phyloP scores from a whole-genome alignment of 352 stramenopile species.

The Phytophthora kernoviae region DNA sequence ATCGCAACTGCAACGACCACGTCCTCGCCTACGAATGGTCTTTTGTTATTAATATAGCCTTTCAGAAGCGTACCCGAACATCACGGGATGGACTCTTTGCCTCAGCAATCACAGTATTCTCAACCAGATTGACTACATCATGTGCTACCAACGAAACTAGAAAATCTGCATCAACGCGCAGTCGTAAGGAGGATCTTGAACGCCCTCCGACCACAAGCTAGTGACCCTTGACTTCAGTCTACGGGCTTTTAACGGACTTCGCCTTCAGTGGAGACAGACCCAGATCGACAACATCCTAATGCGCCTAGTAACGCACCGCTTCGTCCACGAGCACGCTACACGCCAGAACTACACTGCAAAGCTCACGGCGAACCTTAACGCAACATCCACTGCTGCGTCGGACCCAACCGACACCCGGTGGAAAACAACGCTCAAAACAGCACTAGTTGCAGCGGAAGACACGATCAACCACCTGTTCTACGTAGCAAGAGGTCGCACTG shows the following conservation, averaged over 20 bases:
- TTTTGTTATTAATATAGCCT: conserved; percentile 13
- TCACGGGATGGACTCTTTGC: conserved; percentile 13
- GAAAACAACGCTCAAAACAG: conserved; percentile 3
- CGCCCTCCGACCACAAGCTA: conserved; percentile 13
- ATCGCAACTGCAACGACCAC: conserved; percentile 3
- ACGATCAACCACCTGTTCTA: conserved; percentile 7
- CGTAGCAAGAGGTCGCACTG: no score
- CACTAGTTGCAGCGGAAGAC: conserved; percentile 4
- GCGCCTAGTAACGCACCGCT: conserved; percentile 5
- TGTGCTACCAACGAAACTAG: background rate
- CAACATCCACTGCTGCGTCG: no score
- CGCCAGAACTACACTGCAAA: no score
- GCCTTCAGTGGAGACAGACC: background rate
- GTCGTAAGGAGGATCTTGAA: background rate
- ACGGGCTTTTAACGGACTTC: background rate
- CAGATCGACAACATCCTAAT: background rate
- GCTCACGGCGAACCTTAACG: no score
- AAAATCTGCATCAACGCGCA: background rate
- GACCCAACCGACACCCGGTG: no score
- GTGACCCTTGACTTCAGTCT: conserved; percentile 12
- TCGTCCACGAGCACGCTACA: no score
- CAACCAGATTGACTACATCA: conserved; percentile 19
- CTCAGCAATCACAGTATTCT: conserved; percentile 9
- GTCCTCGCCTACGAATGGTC: conserved; percentile 12
- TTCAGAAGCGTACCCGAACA: conserved; percentile 13